Evolutionary conservation across 768 basidiomycete species (phyloP), one percentile per base, ranked within the genome.

Genomic region (Boletus subparvulus): DNA sequence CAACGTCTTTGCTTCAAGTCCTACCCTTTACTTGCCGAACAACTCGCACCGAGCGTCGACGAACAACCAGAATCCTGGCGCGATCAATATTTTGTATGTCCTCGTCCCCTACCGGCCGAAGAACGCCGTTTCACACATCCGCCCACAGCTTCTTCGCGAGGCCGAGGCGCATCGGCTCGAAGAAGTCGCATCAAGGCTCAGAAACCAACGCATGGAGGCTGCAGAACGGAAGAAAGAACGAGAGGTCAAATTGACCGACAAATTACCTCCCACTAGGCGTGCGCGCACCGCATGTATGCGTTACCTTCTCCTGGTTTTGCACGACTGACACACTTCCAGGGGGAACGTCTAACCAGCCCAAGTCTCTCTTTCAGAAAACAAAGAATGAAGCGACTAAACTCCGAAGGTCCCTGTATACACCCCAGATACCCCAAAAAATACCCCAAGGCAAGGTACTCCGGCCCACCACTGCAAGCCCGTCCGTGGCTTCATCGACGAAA

Each of bases 321-420:
- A 52, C 40, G 57, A 58, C 61, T 63, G 55, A 61, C 42, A n/a
- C 51, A 32, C 44, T 24, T 40, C 32, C 57, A 80, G 80, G 81
- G 75, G 70, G 70, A 21, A 58, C 70, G 7, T 10, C 73, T n/a
- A 59, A 54, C 50, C 76, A 74, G 39, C 84, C 87, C 21, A 91
- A 86, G 73, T 79, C 86, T 16, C 75, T 92, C 19, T 86, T 93
- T 62, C 87, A 92, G 75, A 91, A 88, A 73, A 85, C 89, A 7
- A 83, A 82, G 55, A 77, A 77, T 42, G 87, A 91, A 63, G 85
- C 88, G 12, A 84, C 81, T 28, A 87, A 83, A 69, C 71, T 86
- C 45, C 84, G 85, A 69, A 83, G 80, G 68, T 80, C 81, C 32
- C 73, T 90, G 62, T 86, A 83, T 63, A 74, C 73, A 45, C 68